These are phyloP conservation scores for Agaricus bisporus DNA, from an alignment of 768 basidiomycete species.

Conservation along the genomic window DNA sequence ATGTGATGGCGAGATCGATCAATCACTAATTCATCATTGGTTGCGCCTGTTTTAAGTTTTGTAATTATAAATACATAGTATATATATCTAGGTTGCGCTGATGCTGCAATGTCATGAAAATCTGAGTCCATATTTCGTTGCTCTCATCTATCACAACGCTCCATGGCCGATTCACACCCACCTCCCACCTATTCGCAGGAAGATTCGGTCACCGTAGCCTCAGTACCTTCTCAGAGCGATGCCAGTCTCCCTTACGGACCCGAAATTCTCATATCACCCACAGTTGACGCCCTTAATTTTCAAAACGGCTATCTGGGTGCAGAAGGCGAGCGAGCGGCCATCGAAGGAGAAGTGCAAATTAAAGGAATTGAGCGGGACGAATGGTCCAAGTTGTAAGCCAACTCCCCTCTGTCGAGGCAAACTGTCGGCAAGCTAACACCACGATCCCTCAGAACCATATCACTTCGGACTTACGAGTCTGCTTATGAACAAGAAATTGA, in stretches of 20 bases:
- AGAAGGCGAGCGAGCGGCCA: conserved; percentile 73
- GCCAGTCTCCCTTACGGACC: conserved; percentile 27
- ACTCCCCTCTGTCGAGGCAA: conserved; percentile 8
- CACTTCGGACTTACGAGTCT: conserved; percentile 60
- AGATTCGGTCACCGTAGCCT: conserved; percentile 22
- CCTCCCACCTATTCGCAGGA: conserved; percentile 60
- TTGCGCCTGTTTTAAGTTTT: not conserved
- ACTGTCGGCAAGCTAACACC: conserved; percentile 5
- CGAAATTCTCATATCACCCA: conserved; percentile 73
- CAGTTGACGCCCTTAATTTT: conserved; percentile 65
- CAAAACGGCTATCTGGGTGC: conserved; percentile 85
- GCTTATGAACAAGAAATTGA: conserved; percentile 61
- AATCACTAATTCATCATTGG: not conserved
- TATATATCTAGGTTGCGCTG: not conserved
- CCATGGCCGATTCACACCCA: conserved; percentile 40
- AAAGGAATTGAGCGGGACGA: conserved; percentile 56
- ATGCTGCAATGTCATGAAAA: conserved; percentile 6
- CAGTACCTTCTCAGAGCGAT: conserved; percentile 13
- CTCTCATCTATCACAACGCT: not conserved
- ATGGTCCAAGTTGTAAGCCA: conserved; percentile 69
- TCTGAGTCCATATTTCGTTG: conserved; percentile 14
- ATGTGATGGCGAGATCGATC: conserved; percentile 7
- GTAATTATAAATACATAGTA: not conserved
- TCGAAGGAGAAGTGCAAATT: conserved; percentile 85
- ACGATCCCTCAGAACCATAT: conserved; percentile 44